Percentiles rank a stretch among this genome's conserved stretches.
phyloP scores from a whole-genome alignment of 345 rosid genomes.

The Lepidium africanum region DNA sequence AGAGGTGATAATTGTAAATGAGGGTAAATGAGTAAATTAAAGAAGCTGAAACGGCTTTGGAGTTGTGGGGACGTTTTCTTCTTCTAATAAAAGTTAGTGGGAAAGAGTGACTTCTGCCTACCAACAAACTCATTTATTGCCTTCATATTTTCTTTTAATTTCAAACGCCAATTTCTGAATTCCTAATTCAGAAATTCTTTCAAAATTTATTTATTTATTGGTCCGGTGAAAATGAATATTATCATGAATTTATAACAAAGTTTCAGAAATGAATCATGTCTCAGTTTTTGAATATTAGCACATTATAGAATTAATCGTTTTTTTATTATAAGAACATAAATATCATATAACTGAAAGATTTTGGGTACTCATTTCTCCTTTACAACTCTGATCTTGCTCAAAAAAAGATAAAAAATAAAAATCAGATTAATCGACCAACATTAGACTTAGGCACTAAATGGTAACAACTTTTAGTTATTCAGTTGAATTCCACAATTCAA shows the following conservation, averaged over 20 bases:
- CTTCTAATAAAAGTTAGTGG: conserved; percentile 22
- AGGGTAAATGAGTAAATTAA: conserved; percentile 1
- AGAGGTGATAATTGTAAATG: too few relatives aligned
- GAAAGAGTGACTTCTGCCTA: conserved; percentile 24
- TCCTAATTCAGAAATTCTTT: background rate
- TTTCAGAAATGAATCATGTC: conserved; percentile 12
- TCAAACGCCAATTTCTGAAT: background rate
- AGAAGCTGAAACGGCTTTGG: conserved; percentile 14
- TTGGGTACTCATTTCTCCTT: too few relatives aligned
- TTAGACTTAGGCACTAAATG: too few relatives aligned
- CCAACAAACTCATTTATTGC: conserved; percentile 29
- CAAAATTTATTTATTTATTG: background rate
- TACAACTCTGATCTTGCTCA: too few relatives aligned
- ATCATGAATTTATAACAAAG: conserved; percentile 1
- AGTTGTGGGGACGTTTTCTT: conserved; percentile 26
- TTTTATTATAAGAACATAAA: too few relatives aligned
- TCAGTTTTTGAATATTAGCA: background rate
- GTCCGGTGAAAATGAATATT: conserved; percentile 6
- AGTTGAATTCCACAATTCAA: too few relatives aligned
- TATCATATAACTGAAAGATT: too few relatives aligned
- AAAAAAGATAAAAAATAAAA: too few relatives aligned
- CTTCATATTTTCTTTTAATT: background rate
- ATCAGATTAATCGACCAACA: too few relatives aligned
- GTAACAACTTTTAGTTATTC: too few relatives aligned
- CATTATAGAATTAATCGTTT: too few relatives aligned